Conservation (phyloP, 805 yeast species). For the Schwanniomyces polymorphus region DNA sequence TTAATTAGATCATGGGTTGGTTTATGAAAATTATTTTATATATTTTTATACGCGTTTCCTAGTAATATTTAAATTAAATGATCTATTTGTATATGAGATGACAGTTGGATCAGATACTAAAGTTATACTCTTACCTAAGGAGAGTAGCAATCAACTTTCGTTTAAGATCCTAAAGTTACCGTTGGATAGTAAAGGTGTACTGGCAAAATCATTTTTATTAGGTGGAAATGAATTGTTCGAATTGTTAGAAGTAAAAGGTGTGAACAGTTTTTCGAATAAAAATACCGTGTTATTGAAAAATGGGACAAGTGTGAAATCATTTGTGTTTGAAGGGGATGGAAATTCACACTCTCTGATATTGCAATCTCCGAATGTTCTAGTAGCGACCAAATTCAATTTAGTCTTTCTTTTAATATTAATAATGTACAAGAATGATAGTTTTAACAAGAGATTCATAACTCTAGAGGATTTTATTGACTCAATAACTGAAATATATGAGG, state of each 20-base stretch:
- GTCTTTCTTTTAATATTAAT: constrained; percentile 39
- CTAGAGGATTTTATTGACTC: constrained; percentile 47
- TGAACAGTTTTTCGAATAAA: constrained; percentile 31
- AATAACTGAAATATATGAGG: constrained; percentile 24
- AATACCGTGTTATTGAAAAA: constrained; percentile 21
- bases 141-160: background rate
- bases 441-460: constrained; percentile 30
- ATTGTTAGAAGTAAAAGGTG: constrained; percentile 35
- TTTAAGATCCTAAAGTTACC: constrained; percentile 13
- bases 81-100: background rate
- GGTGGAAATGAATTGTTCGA: constrained; percentile 31
- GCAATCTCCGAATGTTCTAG: constrained; percentile 39
- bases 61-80: background rate
- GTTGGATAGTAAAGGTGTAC: background rate
- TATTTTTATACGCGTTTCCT: background rate
- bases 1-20: constrained; percentile 20
- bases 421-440: constrained; percentile 24
- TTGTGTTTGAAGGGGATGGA: constrained; percentile 23
- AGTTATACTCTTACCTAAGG: constrained; percentile 14
- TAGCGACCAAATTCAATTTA: constrained; percentile 41
- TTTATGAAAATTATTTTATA: constrained; percentile 4
- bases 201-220: constrained; percentile 11
- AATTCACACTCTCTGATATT: constrained; percentile 36
- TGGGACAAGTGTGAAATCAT: constrained; percentile 42
- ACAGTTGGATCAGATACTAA: constrained; percentile 9